Base-by-base conservation (phyloP, 2,329 filamentous ascomycete genomes). In the Paecilomyces variotii region DNA sequence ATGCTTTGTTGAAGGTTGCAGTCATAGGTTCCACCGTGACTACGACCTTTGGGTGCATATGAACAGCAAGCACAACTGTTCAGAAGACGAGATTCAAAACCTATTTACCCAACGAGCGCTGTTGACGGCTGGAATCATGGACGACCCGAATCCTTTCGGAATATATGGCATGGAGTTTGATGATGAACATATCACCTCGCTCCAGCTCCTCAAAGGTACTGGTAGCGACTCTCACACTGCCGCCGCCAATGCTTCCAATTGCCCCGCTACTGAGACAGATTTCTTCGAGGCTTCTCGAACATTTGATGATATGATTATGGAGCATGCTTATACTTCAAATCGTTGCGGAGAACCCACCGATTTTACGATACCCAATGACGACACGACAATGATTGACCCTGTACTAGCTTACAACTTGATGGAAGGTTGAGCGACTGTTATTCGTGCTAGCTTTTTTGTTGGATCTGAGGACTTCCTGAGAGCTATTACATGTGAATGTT, bases 1-100 rank as follows among this genome's bases (percentile, higher is more conserved):
- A 1, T 87, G 85, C 67, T 68, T 83, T 4, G 67, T 80, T 24
- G 64, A 72, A 2, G 69, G 68, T 4, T 87, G 85, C 65, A 70
- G 72, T n/a, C 74, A 79, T 63, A 77, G 79, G 52, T 87, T 87
- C 72, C 77, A 78, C 59, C 78, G 81, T 53, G 79, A 84, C 39
- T 82, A 83, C 61, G 82, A 87, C 65, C 74, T 86, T 3, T 79
- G 80, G 62, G 71, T 79, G 5, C 85, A 87, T 65, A 75, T 84
- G 72, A 78, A 73, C 59, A 73, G 76, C 56, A 75, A 75, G 34
- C 78, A 80, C 52, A 62, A 63, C 11, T 71, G 67, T 54, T 64
- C 67, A 2, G 73, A 76, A 56, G 73, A 75, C 32, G 72, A 76
- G 52, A 72, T 76, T 14, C 73, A 75, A 27, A 68, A 70, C 26